phyloP scores from a whole-genome alignment of 2,329 filamentous ascomycete genomes.

The Fusarium albidum region DNA sequence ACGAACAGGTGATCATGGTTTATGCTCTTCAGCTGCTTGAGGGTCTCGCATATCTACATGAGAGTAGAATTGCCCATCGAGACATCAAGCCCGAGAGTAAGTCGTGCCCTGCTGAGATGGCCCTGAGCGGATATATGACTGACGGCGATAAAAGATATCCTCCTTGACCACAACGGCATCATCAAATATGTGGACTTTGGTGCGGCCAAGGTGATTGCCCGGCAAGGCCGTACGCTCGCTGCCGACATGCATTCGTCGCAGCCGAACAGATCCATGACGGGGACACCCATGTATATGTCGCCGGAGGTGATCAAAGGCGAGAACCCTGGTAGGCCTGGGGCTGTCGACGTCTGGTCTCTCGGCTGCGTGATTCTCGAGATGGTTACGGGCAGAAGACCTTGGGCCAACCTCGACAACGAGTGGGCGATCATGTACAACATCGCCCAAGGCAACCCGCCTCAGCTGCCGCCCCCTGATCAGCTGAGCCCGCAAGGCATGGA shows the following conservation, averaged over 20 bases:
- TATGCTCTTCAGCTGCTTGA: conserved; percentile 95
- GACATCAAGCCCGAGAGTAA: conserved; percentile 97
- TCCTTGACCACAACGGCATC: conserved; percentile 96
- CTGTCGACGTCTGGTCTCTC: conserved; percentile 95
- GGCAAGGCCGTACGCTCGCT: conserved; percentile 87
- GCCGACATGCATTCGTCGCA: conserved; percentile 64
- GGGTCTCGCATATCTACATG: conserved; percentile 91
- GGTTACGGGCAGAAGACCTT: conserved; percentile 92
- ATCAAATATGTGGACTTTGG: conserved; percentile 99
- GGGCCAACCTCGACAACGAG: conserved; percentile 96
- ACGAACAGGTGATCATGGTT: conserved; percentile 97
- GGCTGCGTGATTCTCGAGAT: conserved; percentile 98
- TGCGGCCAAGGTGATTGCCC: conserved; percentile 94
- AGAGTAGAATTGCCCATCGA: conserved; percentile 90
- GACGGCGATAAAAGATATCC: conserved; percentile 70
- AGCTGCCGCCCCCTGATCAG: conserved; percentile 82
- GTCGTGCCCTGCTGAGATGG: conserved; percentile 47
- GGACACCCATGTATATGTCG: conserved; percentile 99
- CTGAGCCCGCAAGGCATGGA: conserved; percentile 86
- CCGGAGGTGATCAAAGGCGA: conserved; percentile 97
- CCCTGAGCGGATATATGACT: conserved; percentile 3
- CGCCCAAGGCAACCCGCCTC: conserved; percentile 92
- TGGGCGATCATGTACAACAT: conserved; percentile 99
- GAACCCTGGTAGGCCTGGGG: conserved; percentile 79
- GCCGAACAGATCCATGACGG: conserved; percentile 91